These are phyloP conservation scores for Pythium guiyangense DNA, from an alignment of 352 stramenopile species.

Conservation along the genomic window DNA sequence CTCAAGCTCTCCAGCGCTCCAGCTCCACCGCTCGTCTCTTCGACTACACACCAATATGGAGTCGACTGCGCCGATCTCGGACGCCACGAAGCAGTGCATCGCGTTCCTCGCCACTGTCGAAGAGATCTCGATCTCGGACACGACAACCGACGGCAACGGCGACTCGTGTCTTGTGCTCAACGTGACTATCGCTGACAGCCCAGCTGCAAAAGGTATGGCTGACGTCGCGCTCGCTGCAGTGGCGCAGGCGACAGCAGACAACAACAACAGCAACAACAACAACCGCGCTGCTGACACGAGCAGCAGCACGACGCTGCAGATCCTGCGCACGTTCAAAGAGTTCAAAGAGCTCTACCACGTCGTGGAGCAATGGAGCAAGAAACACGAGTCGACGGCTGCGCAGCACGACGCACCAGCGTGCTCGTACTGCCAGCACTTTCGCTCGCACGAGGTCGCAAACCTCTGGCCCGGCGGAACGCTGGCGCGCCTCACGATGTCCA, in stretches of 20 bases:
- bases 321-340: conserved; percentile 7
- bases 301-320: conserved; percentile 1
- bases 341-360: conserved; percentile 5
- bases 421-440: conserved; percentile 1
- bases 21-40: too few species aligned
- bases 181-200: neutral
- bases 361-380: conserved; percentile 2
- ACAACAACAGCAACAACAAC: too few species aligned
- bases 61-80: neutral
- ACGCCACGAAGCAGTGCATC: neutral
- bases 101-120: neutral
- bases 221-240: too few species aligned
- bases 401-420: neutral
- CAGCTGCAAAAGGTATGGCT: too few species aligned
- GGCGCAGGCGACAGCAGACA: too few species aligned
- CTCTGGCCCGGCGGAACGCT: neutral
- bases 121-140: neutral
- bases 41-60: too few species aligned
- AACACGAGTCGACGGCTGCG: neutral
- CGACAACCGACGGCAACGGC: neutral
- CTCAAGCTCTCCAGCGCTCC: too few species aligned
- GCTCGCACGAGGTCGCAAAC: neutral
- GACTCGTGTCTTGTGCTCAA: neutral
- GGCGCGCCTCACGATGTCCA: conserved; percentile 1
- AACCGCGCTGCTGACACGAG: too few species aligned